Percentiles rank a stretch among this genome's conserved stretches.
Evolutionary conservation across 805 yeast species (phyloP).

Genomic region (Cyberlindnera maritima): DNA sequence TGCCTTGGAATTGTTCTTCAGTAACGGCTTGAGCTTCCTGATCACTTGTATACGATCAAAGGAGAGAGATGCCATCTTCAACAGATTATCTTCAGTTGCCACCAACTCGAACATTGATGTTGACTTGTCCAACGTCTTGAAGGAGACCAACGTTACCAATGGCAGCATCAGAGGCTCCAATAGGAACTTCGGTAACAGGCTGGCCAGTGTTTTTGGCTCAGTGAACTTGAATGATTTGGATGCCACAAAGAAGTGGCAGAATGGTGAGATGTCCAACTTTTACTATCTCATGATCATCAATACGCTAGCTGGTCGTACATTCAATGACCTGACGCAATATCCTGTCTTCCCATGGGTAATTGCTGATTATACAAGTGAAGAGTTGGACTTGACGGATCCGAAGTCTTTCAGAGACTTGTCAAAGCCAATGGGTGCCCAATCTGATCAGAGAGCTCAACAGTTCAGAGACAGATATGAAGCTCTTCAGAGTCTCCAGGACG

Average conservation of each 20-base stretch:
- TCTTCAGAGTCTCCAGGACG: constrained; percentile 56
- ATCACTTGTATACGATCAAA: constrained; percentile 57
- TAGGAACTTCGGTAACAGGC: constrained; percentile 37
- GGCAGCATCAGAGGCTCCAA: constrained; percentile 31
- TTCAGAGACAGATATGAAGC: constrained; percentile 76
- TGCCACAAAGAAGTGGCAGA: constrained; percentile 70
- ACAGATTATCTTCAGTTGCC: constrained; percentile 46
- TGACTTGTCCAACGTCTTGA: constrained; percentile 53
- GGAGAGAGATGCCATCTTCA: constrained; percentile 56
- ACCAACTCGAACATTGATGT: constrained; percentile 49
- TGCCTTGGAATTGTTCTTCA: constrained; percentile 75
- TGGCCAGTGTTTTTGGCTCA: constrained; percentile 44
- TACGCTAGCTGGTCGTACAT: constrained; percentile 84
- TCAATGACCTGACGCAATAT: constrained; percentile 85
- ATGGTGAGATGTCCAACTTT: constrained; percentile 79
- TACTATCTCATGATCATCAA: constrained; percentile 77
- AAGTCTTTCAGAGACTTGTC: constrained; percentile 68
- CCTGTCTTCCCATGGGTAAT: constrained; percentile 93
- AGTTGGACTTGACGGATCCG: constrained; percentile 62
- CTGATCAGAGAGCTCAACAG: constrained; percentile 51
- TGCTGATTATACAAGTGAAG: constrained; percentile 73
- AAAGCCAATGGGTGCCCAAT: constrained; percentile 92
- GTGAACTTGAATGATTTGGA: constrained; percentile 35
- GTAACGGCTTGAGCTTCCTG: constrained; percentile 67
- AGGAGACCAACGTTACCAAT: constrained; percentile 39